Conservation (phyloP, 768 basidiomycete genomes). For the Austroboletus festivus region DNA sequence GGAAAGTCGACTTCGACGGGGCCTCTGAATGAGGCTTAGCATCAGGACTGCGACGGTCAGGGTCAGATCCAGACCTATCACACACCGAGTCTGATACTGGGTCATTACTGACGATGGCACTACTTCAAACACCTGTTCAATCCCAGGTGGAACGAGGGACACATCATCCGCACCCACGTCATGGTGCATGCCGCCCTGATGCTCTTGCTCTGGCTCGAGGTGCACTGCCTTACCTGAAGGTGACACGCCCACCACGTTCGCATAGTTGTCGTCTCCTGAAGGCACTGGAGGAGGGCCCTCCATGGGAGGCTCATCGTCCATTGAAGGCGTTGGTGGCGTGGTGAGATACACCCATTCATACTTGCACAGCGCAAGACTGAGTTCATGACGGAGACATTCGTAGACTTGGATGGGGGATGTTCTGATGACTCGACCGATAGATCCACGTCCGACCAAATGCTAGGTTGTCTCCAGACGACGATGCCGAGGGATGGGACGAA, state of each 20-base stretch:
- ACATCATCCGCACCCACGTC: slow-evolving; percentile 39
- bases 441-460: not conserved
- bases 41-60: not conserved
- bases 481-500: slow-evolving; percentile 20
- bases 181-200: too few relatives aligned
- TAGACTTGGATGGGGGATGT: slow-evolving; percentile 61
- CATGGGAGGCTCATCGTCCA: slow-evolving; percentile 35
- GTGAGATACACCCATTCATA: slow-evolving; percentile 71
- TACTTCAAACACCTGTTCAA: slow-evolving; percentile 83
- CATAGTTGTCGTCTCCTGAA: too few relatives aligned
- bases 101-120: slow-evolving; percentile 2
- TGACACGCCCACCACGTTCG: slow-evolving; percentile 6
- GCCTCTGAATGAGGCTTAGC: too few relatives aligned
- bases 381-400: slow-evolving; percentile 69
- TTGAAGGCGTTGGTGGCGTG: slow-evolving; percentile 37
- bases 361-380: slow-evolving; percentile 75
- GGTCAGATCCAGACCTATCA: too few relatives aligned
- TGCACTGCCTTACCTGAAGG: slow-evolving; percentile 26
- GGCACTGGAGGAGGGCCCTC: not conserved
- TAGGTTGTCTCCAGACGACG: slow-evolving; percentile 11
- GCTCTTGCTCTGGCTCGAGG: slow-evolving; percentile 12
- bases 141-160: slow-evolving; percentile 61
- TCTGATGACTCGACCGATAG: slow-evolving; percentile 25
- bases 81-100: too few relatives aligned
- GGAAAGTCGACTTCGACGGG: too few relatives aligned